Base-by-base conservation (phyloP, 345 rosid genomes). In the Populus tremula region DNA sequence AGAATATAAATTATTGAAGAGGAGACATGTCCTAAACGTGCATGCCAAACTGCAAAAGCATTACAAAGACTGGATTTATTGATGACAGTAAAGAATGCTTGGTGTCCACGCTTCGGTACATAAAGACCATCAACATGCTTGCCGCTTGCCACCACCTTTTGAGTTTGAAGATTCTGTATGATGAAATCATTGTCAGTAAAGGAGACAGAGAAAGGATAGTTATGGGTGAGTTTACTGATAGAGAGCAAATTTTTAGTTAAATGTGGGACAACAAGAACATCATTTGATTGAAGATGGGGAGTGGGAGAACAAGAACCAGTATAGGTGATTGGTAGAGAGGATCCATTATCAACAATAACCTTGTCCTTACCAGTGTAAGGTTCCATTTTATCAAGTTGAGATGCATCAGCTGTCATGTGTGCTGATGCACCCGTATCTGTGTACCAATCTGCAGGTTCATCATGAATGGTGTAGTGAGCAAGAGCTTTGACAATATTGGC, bases 331-430 rank as follows among this genome's bases (percentile, higher is more conserved):
- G 31, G 31, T 1, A 29, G 31, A 29, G 31, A 29, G 2, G 31
- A 29, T 1, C 31, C 31, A 29, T 29, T 29, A 29, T 2, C 31
- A 29, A 29, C 2, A 72, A 78, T 67, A 1, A 78, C 56, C n/a
- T 11, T 14, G 38, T 78, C 68, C 47, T 71, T 63, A 71, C 76
- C 35, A 31, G 56, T 67, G 71, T 78, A 78, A 5, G 16, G 10
- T 16, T 31, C 59, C 35, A 69, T 13, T 6, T 68, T 43, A 14
- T 54, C 63, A 43, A 67, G 43, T 14, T 39, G 39, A 41, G 75
- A 68, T 0, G 13, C 61, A 45, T 9, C 14, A 0, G 2, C 8
- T 4, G 81, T 72, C 31, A 69, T 77, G 11, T 70, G 43, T 0
- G 78, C 14, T 5, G 17, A 73, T 39, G 69, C 63, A 7, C 73